phyloP scores from a whole-genome alignment of 2,329 filamentous ascomycete species.

The Fusarium fracticaudum region DNA sequence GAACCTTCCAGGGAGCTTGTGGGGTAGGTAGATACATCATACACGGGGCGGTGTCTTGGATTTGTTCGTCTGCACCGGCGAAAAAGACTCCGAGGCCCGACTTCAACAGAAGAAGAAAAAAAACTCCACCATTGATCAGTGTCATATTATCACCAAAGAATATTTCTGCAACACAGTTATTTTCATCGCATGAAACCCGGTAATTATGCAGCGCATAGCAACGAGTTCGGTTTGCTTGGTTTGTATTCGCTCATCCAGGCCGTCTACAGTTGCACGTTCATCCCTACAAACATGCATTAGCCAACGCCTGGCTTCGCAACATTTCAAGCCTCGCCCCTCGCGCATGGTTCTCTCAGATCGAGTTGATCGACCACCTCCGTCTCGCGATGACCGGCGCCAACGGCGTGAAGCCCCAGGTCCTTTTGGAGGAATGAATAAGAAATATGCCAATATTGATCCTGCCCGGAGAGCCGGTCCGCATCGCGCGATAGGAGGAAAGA shows the following conservation, averaged over 20 bases:
- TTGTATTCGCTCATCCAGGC: slow-evolving; percentile 31
- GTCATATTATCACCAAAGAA: not conserved
- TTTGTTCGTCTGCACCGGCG: slow-evolving; percentile 5
- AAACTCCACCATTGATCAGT: not conserved
- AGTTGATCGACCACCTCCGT: slow-evolving; percentile 55
- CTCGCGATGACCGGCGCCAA: slow-evolving; percentile 48
- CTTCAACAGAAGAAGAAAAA: slow-evolving; percentile 12
- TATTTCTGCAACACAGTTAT: not conserved
- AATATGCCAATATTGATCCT: slow-evolving; percentile 53
- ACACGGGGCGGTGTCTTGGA: not conserved
- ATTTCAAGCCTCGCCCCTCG: slow-evolving; percentile 55
- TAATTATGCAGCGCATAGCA: slow-evolving; percentile 38
- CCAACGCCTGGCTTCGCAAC: slow-evolving; percentile 50
- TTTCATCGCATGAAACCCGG: not conserved
- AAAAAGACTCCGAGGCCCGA: slow-evolving; percentile 38
- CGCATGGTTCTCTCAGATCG: slow-evolving; percentile 68
- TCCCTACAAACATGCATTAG: slow-evolving; percentile 46
- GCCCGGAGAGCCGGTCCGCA: slow-evolving; percentile 31
- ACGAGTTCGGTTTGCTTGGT: slow-evolving; percentile 40
- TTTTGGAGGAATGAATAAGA: slow-evolving; percentile 66
- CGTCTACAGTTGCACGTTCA: slow-evolving; percentile 14
- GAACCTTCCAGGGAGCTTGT: not conserved
- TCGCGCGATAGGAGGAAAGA: slow-evolving; percentile 19
- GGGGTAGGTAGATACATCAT: not conserved
- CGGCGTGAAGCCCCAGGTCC: slow-evolving; percentile 57